These are phyloP conservation scores for Trichophyton mentagrophytes DNA, from an alignment of 2,329 filamentous ascomycete species.

Conservation along the genomic window DNA sequence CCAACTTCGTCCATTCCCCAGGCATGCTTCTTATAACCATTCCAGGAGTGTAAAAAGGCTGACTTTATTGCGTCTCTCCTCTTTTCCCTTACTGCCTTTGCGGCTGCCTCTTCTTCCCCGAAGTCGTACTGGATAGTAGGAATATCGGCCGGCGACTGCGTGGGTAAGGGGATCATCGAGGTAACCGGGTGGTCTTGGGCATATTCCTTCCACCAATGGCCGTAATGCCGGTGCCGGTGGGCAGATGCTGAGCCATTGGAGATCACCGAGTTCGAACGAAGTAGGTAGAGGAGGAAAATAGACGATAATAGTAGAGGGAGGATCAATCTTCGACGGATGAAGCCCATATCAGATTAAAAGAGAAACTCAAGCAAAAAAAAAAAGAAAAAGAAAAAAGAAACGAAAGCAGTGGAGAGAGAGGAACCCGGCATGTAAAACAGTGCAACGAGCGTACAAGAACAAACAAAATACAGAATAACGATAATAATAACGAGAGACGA, in stretches of 20 bases:
- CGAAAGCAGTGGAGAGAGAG: not conserved
- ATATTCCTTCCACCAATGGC: conserved; percentile 12
- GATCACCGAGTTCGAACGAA: conserved; percentile 1
- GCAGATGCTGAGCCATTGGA: not conserved
- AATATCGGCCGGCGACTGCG: conserved; percentile 15
- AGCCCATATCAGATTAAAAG: conserved; percentile 1
- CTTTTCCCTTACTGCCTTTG: conserved; percentile 26
- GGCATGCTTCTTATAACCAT: conserved; percentile 48
- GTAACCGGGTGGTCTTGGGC: conserved; percentile 15
- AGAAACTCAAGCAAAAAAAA: not conserved
- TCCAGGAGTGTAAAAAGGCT: conserved; percentile 45
- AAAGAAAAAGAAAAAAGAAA: not conserved
- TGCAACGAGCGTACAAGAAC: not conserved
- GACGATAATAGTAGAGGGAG: conserved; percentile 7
- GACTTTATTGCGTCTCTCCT: conserved; percentile 37
- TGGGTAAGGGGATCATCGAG: conserved; percentile 16
- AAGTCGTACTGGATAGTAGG: conserved; percentile 21
- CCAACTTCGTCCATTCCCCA: conserved; percentile 49
- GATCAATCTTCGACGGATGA: conserved; percentile 11
- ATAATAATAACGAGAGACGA: not conserved
- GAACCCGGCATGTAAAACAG: not conserved
- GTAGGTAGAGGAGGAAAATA: conserved; percentile 7
- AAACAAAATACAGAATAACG: not conserved
- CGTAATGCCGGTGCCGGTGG: not conserved
- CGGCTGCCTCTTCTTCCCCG: conserved; percentile 14